Base-by-base conservation (phyloP, 306 rosid genomes). In the Cucurbita moschata region DNA sequence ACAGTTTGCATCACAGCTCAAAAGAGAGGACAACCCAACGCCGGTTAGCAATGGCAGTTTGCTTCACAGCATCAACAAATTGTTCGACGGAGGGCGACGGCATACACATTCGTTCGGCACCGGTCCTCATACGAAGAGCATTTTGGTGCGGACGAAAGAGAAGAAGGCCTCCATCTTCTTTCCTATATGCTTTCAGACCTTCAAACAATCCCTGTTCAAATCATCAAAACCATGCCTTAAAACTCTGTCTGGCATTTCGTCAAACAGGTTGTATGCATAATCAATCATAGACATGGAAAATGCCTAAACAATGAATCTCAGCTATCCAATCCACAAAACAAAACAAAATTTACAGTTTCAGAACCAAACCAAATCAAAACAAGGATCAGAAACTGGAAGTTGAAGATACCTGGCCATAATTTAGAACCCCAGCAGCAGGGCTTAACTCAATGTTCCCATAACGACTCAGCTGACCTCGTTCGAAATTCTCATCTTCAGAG, bases 61-160 rank as follows among this genome's bases (percentile, higher is more conserved):
- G 85, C 82, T 89, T 94, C 67, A 94, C 83, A 47, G 95, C 95
- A 54, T 91, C 84, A 3, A 94, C 77, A 64, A 94, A 94, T 54
- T 89, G 85, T 26, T 86, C 76, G 46, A 85, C 67, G 39, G 99
- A 83, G 50, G 96, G 97, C 1, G 96, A 77, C 0, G 72, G 77
- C 97, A 94, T 94, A 83, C 99, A 87, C 97, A 94, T 87, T 82
- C 99, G 86, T 39, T 91, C 91, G 0, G 96, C 92, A 1, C 97
- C 92, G 3, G 54, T 79, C 78, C 77, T 80, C 97, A 94, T 83
- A 26, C 99, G 96, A 13, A 83, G 50, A 3, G 85, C 99, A 60
- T 94, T 92, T 65, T 82, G 60, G 23, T 89, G 89, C 4, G 96
- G 99, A 56, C 96, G 99, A 76, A 94, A 91, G 7, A 94, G 83